Evolutionary conservation across 2,329 filamentous ascomycete species (phyloP), one percentile per base, ranked within the genome.

Genomic region (Alternaria gansuensis): DNA sequence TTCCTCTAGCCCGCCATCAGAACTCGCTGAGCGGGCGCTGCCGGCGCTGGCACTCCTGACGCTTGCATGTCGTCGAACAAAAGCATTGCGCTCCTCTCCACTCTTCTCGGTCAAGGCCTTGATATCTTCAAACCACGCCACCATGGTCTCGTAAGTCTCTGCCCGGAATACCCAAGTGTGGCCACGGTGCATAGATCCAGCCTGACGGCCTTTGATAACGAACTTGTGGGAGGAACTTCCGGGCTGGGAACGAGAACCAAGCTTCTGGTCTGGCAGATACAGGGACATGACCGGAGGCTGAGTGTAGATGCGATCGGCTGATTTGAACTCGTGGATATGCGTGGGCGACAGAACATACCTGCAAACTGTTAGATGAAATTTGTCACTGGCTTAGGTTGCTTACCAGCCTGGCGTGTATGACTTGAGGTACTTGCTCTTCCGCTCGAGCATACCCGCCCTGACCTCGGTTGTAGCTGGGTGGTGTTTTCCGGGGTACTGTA

Each of bases 341-440:
- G 95, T 98, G 14, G 95, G 92, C 69, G 95, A 97, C 67, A 99
- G 83, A 46, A 98, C 93, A 78, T 97, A 97, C 92, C 91, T 95
- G 58, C 0, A 17, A 36, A 7, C 36, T 45, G 37, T 68, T 53
- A 71, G 67, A 45, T 10, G 33, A 4, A 4, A 14, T 26, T 28
- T 7, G 13, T 29, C 11, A 17, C 21, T 2, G 26, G 43, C 28
- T 10, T 5, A 10, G 3, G 3, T 11, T 14, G 81, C 89, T 79
- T 82, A 94, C 93, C 94, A 98, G 74, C 94, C 94, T 26, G 93
- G 91, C 7, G 93, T 95, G 77, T 97, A 97, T 77, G 93, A 97
- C 82, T 97, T 98, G 62, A 99, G 82, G 73, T 98, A 99, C 76
- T 98, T 99, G 85, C 93, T 97, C 87, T 98, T 98, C 67, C 95